phyloP scores from a whole-genome alignment of 805 yeast genomes.

The Schizosaccharomyces lindneri region DNA sequence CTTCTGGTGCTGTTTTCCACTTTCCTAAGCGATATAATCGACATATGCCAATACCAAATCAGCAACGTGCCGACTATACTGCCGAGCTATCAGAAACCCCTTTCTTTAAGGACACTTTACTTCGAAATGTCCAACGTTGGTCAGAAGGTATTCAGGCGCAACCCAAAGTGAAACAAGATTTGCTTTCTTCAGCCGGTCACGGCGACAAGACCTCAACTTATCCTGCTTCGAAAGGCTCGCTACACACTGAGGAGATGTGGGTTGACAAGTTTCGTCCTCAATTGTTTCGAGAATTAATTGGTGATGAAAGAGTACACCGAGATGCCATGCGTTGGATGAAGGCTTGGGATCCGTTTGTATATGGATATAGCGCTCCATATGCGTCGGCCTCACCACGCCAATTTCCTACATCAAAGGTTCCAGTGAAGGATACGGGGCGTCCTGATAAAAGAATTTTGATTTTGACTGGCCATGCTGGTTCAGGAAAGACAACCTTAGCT shows the following conservation, averaged over 20 bases:
- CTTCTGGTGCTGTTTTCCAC: neutral
- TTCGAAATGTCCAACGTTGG: no score
- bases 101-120: no score
- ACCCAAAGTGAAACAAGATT: no score
- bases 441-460: slow-evolving; percentile 41
- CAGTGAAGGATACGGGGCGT: slow-evolving; percentile 16
- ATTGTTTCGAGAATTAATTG: neutral
- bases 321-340: slow-evolving; percentile 35
- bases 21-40: neutral
- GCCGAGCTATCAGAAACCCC: neutral
- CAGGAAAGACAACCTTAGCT: slow-evolving; percentile 75
- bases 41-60: neutral
- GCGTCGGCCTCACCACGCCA: neutral
- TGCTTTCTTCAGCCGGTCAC: no score
- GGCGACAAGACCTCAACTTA: no score
- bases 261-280: slow-evolving; percentile 2
- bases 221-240: no score
- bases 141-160: no score
- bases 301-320: slow-evolving; percentile 23
- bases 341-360: slow-evolving; percentile 39
- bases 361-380: slow-evolving; percentile 6
- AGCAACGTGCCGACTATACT: neutral
- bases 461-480: slow-evolving; percentile 80
- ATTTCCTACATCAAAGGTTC: no score
- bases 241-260: neutral